phyloP scores from a whole-genome alignment of 129 eudicot species.

The Saussurea involucrata region DNA sequence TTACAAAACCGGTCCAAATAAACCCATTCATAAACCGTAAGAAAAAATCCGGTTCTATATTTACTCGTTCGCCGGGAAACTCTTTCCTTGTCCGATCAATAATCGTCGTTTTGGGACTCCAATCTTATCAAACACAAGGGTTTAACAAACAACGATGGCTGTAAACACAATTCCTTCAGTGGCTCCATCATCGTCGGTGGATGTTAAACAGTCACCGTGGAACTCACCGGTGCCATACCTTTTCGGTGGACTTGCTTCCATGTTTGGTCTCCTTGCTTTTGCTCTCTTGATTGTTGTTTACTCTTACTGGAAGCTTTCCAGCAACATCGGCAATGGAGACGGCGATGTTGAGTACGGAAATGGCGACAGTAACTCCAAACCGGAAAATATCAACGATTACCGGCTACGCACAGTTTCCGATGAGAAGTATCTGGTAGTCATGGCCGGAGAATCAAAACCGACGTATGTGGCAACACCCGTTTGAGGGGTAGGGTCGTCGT shows the following conservation, averaged over 20 bases:
- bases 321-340: conserved; percentile 8
- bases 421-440: conserved; percentile 59
- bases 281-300: conserved; percentile 66
- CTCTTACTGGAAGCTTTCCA: conserved; percentile 55
- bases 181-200: conserved; percentile 32
- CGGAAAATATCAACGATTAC: conserved; percentile 19
- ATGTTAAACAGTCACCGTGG: conserved; percentile 51
- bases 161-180: conserved; percentile 13
- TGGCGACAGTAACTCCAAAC: conserved; percentile 31
- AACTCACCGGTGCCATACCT: conserved; percentile 79
- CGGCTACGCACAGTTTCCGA: conserved; percentile 30
- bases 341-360: conserved; percentile 29
- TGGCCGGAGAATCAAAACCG: conserved; percentile 75
- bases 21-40: not conserved
- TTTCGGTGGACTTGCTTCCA: conserved; percentile 63
- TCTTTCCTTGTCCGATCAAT: not conserved
- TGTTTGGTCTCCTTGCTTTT: conserved; percentile 62
- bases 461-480: conserved; percentile 63
- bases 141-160: conserved; percentile 1
- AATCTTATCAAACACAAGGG: not conserved
- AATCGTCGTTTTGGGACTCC: not conserved
- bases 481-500: conserved; percentile 8
- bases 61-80: not conserved
- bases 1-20: not conserved
- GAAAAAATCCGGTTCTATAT: not conserved